phyloP scores from a whole-genome alignment of 2,329 filamentous ascomycete species.

The Aureobasidium sp. region DNA sequence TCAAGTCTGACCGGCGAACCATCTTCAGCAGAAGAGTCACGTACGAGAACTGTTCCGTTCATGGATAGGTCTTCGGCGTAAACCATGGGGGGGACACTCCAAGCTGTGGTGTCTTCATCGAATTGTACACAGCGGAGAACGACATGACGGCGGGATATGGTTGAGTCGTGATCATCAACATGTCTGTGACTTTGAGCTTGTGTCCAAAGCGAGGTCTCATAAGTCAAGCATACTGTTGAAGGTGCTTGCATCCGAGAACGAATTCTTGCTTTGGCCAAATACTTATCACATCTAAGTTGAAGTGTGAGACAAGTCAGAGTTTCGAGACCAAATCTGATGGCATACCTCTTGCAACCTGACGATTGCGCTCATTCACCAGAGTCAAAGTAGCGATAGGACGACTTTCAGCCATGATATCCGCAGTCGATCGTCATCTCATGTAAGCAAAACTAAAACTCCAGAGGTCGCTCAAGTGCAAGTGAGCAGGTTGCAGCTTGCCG shows the following conservation, averaged over 20 bases:
- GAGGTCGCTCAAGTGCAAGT: background rate
- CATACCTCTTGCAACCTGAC: background rate
- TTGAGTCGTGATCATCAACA: conserved; percentile 25
- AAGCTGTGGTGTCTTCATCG: conserved; percentile 30
- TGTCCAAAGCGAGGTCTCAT: background rate
- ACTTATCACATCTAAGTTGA: background rate
- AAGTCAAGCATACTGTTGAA: conserved; percentile 19
- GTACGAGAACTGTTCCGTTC: conserved; percentile 36
- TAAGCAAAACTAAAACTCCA: too few relatives aligned
- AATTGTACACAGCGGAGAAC: conserved; percentile 42
- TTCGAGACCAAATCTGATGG: background rate
- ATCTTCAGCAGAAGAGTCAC: conserved; percentile 22
- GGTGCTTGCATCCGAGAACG: conserved; percentile 25
- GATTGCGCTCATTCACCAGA: background rate
- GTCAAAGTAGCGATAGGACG: background rate
- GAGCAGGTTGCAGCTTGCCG: too few relatives aligned
- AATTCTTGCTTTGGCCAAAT: conserved; percentile 17
- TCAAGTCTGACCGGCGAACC: background rate
- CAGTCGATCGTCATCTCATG: too few relatives aligned
- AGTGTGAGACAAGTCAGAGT: background rate
- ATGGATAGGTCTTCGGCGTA: conserved; percentile 42
- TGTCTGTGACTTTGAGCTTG: background rate
- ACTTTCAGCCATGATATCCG: background rate
- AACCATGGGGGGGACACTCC: conserved; percentile 38
- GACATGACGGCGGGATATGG: conserved; percentile 42